Evolutionary conservation across 2,329 filamentous ascomycete genomes (phyloP).

Genomic region (Intubia oerlemansii): DNA sequence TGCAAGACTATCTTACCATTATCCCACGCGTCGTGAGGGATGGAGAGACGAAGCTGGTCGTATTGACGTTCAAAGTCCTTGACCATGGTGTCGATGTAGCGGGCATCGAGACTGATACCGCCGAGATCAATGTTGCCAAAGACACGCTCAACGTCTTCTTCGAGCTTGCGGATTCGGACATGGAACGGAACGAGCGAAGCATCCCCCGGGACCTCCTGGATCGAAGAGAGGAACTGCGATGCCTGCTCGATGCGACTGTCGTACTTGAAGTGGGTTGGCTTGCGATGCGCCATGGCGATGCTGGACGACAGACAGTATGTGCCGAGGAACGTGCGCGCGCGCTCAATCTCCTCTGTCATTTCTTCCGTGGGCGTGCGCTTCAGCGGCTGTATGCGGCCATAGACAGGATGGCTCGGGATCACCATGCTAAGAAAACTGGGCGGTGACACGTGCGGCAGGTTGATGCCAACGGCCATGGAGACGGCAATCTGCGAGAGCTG

Average conservation of each 20-base stretch:
- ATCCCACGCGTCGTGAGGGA: conserved; percentile 6
- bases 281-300: conserved; percentile 7
- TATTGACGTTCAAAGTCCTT: conserved; percentile 8
- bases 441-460: conserved; percentile 3
- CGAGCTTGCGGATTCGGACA: conserved; percentile 7
- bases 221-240: conserved; percentile 4
- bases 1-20: conserved; percentile 4
- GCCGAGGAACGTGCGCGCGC: conserved; percentile 7
- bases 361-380: conserved; percentile 1
- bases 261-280: conserved; percentile 8
- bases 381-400: not conserved
- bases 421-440: not conserved
- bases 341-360: conserved; percentile 6
- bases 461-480: conserved; percentile 8
- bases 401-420: not conserved
- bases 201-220: conserved; percentile 4
- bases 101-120: conserved; percentile 5
- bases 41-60: conserved; percentile 4
- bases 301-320: conserved; percentile 8
- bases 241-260: conserved; percentile 7
- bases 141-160: conserved; percentile 7
- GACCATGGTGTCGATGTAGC: conserved; percentile 8
- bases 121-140: conserved; percentile 4
- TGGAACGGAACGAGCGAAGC: conserved; percentile 5
- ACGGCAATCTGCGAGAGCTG: conserved; percentile 9